These are phyloP conservation scores for Colletotrichum sp. DNA, from an alignment of 2,329 filamentous ascomycete species.

Conservation along the genomic window DNA sequence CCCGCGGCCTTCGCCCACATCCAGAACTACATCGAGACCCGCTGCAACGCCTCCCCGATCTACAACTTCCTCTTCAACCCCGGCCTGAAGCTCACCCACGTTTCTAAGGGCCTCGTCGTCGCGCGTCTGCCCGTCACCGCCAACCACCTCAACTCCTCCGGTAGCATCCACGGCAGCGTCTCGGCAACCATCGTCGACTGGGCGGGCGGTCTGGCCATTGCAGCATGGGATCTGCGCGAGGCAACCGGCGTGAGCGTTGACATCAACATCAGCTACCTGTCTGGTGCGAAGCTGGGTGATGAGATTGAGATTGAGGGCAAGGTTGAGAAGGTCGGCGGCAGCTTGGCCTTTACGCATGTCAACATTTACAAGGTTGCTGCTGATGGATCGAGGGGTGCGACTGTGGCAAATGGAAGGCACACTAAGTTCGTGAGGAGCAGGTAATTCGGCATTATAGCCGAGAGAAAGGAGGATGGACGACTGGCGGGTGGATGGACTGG, in stretches of 20 bases:
- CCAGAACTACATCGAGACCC: constrained; percentile 24
- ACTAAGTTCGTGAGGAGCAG: constrained; percentile 23
- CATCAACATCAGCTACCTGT: constrained; percentile 76
- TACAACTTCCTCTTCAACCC: constrained; percentile 25
- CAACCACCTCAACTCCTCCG: constrained; percentile 32
- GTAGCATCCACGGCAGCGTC: constrained; percentile 74
- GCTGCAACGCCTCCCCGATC: constrained; percentile 26
- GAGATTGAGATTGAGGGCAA: constrained; percentile 71
- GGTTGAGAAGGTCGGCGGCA: constrained; percentile 70
- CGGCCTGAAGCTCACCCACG: constrained; percentile 24
- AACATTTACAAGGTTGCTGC: constrained; percentile 20
- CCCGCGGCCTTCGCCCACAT: constrained; percentile 24
- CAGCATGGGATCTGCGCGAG: constrained; percentile 64
- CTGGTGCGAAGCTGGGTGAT: constrained; percentile 68
- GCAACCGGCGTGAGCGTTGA: constrained; percentile 75
- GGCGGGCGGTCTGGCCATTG: constrained; percentile 75
- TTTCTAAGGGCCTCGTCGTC: constrained; percentile 23
- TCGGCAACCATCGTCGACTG: constrained; percentile 76
- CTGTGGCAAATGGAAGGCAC: constrained; percentile 20
- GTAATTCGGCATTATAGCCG: not conserved
- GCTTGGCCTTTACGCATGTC: constrained; percentile 61
- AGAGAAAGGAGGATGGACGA: not conserved
- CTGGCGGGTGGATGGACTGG: no score
- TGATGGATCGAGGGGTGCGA: constrained; percentile 12
- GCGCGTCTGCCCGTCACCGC: constrained; percentile 22